A percentile compares a stretch with the other conserved stretches of the same genome.
These are phyloP conservation scores for Leccinum pallidistipes DNA, from an alignment of 1,284 basidiomycete genomes.

Conservation along the genomic window DNA sequence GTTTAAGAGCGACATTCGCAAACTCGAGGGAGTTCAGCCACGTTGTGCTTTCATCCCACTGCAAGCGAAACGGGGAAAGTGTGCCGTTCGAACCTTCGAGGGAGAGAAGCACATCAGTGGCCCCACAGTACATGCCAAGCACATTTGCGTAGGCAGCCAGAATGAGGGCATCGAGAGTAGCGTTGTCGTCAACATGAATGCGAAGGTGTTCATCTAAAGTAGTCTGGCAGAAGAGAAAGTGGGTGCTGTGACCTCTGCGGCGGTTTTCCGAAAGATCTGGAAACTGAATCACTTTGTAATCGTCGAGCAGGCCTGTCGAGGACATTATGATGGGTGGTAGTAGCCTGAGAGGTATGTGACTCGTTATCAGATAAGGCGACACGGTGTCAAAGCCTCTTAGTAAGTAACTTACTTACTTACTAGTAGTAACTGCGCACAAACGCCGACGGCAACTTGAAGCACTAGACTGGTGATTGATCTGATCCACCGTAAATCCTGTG, in stretches of 20 bases:
- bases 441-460: not conserved
- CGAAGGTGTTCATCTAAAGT: constrained; percentile 5
- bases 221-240: constrained; percentile 7
- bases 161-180: constrained; percentile 17
- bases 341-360: not conserved
- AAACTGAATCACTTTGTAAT: constrained; percentile 34
- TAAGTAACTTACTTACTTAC: too few relatives aligned
- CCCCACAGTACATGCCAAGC: constrained; percentile 42
- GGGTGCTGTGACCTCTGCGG: constrained; percentile 4
- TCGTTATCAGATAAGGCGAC: constrained; percentile 15
- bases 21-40: constrained; percentile 34
- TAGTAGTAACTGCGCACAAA: not conserved
- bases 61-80: constrained; percentile 35
- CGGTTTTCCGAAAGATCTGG: constrained; percentile 40
- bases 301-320: constrained; percentile 20
- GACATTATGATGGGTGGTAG: constrained; percentile 4
- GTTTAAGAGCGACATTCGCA: constrained; percentile 23
- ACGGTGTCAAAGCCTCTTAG: not conserved
- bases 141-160: constrained; percentile 38
- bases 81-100: constrained; percentile 19
- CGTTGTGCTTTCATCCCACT: constrained; percentile 37
- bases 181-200: constrained; percentile 1
- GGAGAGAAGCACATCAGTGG: constrained; percentile 42
- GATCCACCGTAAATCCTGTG: not conserved
- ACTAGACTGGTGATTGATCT: not conserved